A percentile compares a stretch with the other conserved stretches of the same genome.
These are phyloP conservation scores for Sphaerostilbella broomeana DNA, from an alignment of 2,329 filamentous ascomycete species.

Conservation along the genomic window DNA sequence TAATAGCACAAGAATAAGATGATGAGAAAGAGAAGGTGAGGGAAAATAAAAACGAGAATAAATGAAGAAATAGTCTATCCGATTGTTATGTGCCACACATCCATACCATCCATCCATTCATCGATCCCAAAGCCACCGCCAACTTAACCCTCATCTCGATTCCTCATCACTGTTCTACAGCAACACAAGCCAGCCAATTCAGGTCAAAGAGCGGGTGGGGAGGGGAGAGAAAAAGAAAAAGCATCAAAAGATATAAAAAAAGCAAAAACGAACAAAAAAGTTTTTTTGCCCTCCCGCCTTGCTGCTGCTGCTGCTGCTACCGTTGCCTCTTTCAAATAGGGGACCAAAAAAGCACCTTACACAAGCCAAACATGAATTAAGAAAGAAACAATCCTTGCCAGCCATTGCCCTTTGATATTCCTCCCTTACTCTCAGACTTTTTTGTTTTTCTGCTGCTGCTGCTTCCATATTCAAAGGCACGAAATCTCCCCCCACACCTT, in stretches of 20 bases:
- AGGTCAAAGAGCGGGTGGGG: too few species aligned
- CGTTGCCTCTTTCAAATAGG: background rate
- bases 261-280: background rate
- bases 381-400: too few species aligned
- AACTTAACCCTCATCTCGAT: background rate
- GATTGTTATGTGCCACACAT: conserved; percentile 16
- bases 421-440: conserved; percentile 6
- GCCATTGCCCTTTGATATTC: conserved; percentile 2
- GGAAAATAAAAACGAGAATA: conserved; percentile 11
- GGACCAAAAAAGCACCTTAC: too few species aligned
- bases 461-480: conserved; percentile 12
- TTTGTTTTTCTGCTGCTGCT: background rate
- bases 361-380: too few species aligned
- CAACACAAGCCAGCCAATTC: too few species aligned
- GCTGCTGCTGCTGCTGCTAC: background rate
- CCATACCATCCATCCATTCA: background rate
- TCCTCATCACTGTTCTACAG: background rate
- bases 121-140: background rate
- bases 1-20: too few species aligned
- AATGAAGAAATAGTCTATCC: conserved; percentile 18
- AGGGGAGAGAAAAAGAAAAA: too few species aligned
- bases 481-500: background rate
- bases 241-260: background rate
- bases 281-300: background rate
- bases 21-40: too few species aligned